phyloP scores from a whole-genome alignment of 768 basidiomycete genomes.

The Auriscalpium vulgare region DNA sequence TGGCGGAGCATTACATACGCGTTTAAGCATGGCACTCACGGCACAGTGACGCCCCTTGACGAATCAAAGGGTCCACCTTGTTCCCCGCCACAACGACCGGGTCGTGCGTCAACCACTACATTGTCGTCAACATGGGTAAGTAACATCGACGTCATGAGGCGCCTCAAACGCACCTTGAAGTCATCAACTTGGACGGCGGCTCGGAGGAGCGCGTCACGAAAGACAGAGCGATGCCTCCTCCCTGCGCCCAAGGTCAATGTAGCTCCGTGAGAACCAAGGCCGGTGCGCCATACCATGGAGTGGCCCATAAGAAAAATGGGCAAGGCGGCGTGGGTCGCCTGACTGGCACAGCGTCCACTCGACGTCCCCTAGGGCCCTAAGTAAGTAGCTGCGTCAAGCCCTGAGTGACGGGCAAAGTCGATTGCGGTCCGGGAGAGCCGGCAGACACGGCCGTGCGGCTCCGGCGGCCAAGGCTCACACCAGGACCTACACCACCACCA shows the following conservation, averaged over 20 bases:
- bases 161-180: conserved; percentile 32
- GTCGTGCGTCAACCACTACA: conserved; percentile 56
- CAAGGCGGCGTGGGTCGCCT: conserved; percentile 33
- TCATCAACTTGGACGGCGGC: conserved; percentile 32
- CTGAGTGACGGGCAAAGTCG: no score
- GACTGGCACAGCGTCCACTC: conserved; percentile 57
- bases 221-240: conserved; percentile 57
- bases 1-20: conserved; percentile 9
- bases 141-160: not conserved
- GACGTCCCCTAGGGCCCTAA: conserved; percentile 60
- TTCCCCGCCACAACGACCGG: conserved; percentile 36
- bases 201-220: conserved; percentile 39
- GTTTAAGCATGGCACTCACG: conserved; percentile 16
- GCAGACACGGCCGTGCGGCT: no score
- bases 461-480: no score
- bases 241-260: conserved; percentile 32
- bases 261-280: not conserved
- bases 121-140: not conserved
- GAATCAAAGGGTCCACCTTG: conserved; percentile 43
- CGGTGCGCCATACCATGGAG: conserved; percentile 55
- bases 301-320: conserved; percentile 72
- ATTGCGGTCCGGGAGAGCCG: no score
- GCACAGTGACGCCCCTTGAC: conserved; percentile 2
- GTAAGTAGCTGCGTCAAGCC: no score
- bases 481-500: not conserved